Conservation (phyloP, 2,329 filamentous ascomycete species). For the Graphiopsis chlorocephala region DNA sequence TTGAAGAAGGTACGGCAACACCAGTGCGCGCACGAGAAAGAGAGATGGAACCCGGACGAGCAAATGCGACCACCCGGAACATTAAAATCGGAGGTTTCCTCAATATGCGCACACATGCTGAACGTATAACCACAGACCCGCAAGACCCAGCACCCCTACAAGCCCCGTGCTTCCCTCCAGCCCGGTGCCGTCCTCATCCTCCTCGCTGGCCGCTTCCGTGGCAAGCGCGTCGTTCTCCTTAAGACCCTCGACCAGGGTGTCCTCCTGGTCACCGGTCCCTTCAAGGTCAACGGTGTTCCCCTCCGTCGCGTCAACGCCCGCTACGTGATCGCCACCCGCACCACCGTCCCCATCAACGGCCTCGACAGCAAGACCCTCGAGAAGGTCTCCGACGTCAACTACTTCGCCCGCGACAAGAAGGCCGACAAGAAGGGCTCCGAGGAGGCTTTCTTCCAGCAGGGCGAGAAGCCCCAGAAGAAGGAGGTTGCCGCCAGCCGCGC, state of each 20-base stretch:
- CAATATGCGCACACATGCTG: slow-evolving; percentile 10
- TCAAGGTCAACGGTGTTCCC: slow-evolving; percentile 99
- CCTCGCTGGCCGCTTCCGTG: slow-evolving; percentile 98
- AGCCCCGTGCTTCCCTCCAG: slow-evolving; percentile 83
- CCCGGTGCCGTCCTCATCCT: slow-evolving; percentile 97
- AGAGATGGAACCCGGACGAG: not conserved
- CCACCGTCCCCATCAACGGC: slow-evolving; percentile 78
- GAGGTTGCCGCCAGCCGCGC: slow-evolving; percentile 85
- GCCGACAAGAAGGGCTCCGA: slow-evolving; percentile 87
- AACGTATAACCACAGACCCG: slow-evolving; percentile 64
- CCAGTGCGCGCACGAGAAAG: not conserved
- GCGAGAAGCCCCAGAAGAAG: slow-evolving; percentile 99
- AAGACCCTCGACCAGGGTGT: slow-evolving; percentile 97
- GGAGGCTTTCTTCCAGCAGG: slow-evolving; percentile 99
- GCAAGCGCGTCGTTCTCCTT: slow-evolving; percentile 99
- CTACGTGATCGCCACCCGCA: slow-evolving; percentile 89
- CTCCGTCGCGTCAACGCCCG: slow-evolving; percentile 89
- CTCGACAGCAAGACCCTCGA: slow-evolving; percentile 69
- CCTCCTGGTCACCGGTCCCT: slow-evolving; percentile 97
- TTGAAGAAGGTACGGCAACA: slow-evolving; percentile 80
- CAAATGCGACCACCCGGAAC: not conserved
- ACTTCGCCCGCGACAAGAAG: slow-evolving; percentile 95
- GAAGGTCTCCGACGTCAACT: slow-evolving; percentile 79
- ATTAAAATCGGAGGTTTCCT: not conserved
- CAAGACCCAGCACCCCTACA: slow-evolving; percentile 86